Evolutionary conservation across 2,329 filamentous ascomycete species (phyloP).

Genomic region (Clarireedia monteithiana): DNA sequence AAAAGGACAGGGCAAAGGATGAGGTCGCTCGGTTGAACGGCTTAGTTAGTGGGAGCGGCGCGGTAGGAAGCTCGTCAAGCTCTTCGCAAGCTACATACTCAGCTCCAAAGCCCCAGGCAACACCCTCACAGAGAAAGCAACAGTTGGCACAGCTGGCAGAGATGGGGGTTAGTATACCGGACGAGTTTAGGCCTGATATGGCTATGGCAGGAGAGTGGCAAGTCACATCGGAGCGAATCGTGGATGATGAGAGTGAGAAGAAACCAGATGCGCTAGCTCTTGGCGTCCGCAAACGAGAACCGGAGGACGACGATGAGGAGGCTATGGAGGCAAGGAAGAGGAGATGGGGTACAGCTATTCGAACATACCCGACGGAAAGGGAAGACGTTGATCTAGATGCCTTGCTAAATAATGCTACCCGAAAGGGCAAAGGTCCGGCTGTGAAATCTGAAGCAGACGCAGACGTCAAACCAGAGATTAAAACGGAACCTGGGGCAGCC

Average conservation of each 20-base stretch:
- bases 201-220: constrained; percentile 89
- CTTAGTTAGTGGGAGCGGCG: constrained; percentile 46
- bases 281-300: constrained; percentile 54
- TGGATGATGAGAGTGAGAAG: constrained; percentile 36
- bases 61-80: constrained; percentile 18
- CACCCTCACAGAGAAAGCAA: constrained; percentile 63
- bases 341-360: constrained; percentile 31
- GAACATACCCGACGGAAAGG: constrained; percentile 28
- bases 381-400: constrained; percentile 34
- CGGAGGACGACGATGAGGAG: constrained; percentile 55
- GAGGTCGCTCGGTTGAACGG: constrained; percentile 84
- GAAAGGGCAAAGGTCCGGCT: constrained; percentile 22
- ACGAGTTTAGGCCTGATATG: constrained; percentile 70
- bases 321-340: constrained; percentile 52
- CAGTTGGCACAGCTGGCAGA: constrained; percentile 84
- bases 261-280: constrained; percentile 37
- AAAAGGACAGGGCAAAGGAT: constrained; percentile 72
- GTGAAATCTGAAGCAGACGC: constrained; percentile 17
- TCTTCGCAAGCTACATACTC: constrained; percentile 21
- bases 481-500: constrained; percentile 6
- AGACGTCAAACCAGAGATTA: constrained; percentile 17
- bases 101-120: constrained; percentile 28
- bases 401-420: constrained; percentile 23
- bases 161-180: constrained; percentile 78
- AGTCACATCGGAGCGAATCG: constrained; percentile 37